Conservation (phyloP, 1,139 yeast species). For the Nadsonia starkeyi-henricii region DNA sequence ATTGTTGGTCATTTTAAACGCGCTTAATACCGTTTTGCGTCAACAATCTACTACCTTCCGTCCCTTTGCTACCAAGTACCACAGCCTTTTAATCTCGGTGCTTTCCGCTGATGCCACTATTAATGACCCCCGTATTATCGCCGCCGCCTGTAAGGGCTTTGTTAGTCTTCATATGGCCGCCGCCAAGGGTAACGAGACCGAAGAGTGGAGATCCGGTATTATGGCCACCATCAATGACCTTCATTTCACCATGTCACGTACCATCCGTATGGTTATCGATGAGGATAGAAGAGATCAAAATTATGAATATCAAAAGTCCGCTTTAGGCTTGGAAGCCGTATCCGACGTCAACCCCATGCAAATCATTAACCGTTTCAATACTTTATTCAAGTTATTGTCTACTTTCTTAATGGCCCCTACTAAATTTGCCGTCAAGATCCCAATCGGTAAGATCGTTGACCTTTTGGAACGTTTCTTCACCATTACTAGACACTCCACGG, state of each 20-base stretch:
- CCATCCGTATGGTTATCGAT: conserved; percentile 11
- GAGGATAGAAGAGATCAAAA: conserved; percentile 11
- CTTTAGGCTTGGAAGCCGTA: conserved; percentile 1
- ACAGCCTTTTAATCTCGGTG: conserved; percentile 30
- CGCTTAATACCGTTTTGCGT: conserved; percentile 36
- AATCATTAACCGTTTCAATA: conserved; percentile 1
- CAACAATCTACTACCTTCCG: conserved; percentile 69
- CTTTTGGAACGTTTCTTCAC: conserved; percentile 17
- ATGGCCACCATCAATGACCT: conserved; percentile 15
- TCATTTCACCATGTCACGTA: conserved; percentile 11
- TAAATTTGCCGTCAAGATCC: conserved; percentile 17
- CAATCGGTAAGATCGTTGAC: conserved; percentile 16
- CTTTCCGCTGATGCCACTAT: conserved; percentile 20
- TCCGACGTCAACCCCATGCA: conserved; percentile 4
- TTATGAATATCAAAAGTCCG: conserved; percentile 2
- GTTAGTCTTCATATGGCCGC: conserved; percentile 53
- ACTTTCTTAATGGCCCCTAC: conserved; percentile 16
- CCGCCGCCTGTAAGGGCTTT: conserved; percentile 33
- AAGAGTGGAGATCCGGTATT: conserved; percentile 22
- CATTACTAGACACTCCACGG: conserved; percentile 11
- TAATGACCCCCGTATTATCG: conserved; percentile 29
- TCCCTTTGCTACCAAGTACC: conserved; percentile 56
- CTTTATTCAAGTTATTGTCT: conserved; percentile 14
- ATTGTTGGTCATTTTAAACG: conserved; percentile 31
- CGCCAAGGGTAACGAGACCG: conserved; percentile 29